Evolutionary conservation across 2,329 filamentous ascomycete genomes (phyloP).

Genomic region (Apiospora aurea): DNA sequence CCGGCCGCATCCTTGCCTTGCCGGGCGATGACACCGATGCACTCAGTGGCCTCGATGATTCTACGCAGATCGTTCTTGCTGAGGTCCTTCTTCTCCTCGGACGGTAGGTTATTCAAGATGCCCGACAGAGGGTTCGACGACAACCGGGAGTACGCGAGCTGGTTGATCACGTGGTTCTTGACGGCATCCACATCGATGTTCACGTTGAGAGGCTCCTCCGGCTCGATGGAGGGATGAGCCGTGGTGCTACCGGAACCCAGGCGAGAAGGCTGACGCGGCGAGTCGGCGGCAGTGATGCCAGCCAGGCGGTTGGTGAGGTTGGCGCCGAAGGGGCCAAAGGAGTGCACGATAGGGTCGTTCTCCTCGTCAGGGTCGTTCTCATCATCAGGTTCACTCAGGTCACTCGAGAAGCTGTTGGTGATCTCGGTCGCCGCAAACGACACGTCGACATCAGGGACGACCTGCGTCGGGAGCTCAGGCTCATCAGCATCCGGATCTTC

Average conservation of each 20-base stretch:
- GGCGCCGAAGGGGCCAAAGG: conserved; percentile 88
- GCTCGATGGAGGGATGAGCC: conserved; percentile 35
- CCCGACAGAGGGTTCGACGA: conserved; percentile 90
- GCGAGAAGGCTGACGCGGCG: conserved; percentile 59
- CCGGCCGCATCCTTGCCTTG: conserved; percentile 97
- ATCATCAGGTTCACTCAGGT: conserved; percentile 62
- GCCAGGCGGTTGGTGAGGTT: conserved; percentile 85
- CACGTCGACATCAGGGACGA: conserved; percentile 37
- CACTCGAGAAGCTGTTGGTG: conserved; percentile 63
- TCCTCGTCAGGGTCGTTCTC: conserved; percentile 87
- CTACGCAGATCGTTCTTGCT: conserved; percentile 69
- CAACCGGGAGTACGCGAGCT: conserved; percentile 91
- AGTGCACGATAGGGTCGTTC: conserved; percentile 91
- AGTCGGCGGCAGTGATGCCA: conserved; percentile 71
- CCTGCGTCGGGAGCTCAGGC: conserved; percentile 48
- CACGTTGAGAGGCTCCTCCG: conserved; percentile 40
- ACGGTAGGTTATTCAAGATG: conserved; percentile 85
- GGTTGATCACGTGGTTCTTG: conserved; percentile 90
- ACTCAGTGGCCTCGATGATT: conserved; percentile 76
- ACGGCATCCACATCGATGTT: conserved; percentile 56
- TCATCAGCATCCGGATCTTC: conserved; percentile 72
- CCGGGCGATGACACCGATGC: conserved; percentile 86
- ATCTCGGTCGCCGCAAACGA: conserved; percentile 59
- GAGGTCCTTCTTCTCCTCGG: conserved; percentile 65
- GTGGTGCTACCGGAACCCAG: conserved; percentile 34